Evolutionary conservation across 495 filamentous ascomycete species (phyloP).

Genomic region (Extremus antarcticus): DNA sequence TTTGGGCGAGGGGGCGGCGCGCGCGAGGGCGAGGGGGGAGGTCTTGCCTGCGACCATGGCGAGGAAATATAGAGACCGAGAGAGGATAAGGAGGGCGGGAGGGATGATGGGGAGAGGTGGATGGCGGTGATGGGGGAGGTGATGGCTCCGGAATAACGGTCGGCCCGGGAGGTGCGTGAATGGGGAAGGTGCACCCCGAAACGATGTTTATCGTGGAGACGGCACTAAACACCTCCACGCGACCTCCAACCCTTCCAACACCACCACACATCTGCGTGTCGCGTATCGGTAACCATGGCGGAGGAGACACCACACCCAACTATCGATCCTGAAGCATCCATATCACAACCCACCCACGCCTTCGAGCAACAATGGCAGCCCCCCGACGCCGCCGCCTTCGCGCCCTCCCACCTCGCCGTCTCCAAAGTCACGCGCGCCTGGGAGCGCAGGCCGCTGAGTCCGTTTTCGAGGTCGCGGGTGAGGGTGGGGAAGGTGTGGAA

Average conservation of each 20-base stretch:
- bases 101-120: not conserved
- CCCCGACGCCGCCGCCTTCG: conserved; percentile 19
- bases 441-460: conserved; percentile 26
- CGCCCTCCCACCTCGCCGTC: conserved; percentile 21
- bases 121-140: no score
- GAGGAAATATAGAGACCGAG: not conserved
- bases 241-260: no score
- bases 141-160: no score
- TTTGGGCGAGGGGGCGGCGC: conserved; percentile 41
- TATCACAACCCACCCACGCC: not conserved
- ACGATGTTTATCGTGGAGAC: no score
- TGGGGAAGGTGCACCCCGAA: no score
- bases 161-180: no score
- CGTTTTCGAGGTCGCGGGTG: conserved; percentile 13
- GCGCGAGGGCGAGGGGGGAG: conserved; percentile 7
- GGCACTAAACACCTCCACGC: not conserved
- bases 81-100: not conserved
- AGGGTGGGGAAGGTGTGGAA: conserved; percentile 31
- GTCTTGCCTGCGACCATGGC: conserved; percentile 21
- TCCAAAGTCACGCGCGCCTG: conserved; percentile 28
- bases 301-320: not conserved
- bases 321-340: not conserved
- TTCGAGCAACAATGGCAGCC: conserved; percentile 7
- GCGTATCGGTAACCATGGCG: not conserved
- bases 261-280: not conserved